These are phyloP conservation scores for Phytophthora foliorum DNA, from an alignment of 352 stramenopile genomes.

Conservation along the genomic window DNA sequence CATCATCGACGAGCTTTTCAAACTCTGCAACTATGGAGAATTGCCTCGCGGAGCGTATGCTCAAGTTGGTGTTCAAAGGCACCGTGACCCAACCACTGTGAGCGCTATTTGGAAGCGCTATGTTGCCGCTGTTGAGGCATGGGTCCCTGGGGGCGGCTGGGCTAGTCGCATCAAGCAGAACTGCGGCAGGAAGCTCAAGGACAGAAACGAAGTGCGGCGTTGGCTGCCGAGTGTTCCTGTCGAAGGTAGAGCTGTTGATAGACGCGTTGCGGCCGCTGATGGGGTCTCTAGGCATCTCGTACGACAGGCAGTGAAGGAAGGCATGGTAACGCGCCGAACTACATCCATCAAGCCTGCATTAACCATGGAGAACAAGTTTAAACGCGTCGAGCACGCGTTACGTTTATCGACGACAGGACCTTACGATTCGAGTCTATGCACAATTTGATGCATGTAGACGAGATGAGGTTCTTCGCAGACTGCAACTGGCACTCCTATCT, in stretches of 20 bases:
- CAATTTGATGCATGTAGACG: slow-evolving; percentile 14
- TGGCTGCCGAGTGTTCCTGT: not conserved
- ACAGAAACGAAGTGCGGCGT: not conserved
- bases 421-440: slow-evolving; percentile 1
- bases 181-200: not conserved
- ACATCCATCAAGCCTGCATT: not conserved
- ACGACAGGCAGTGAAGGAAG: not conserved
- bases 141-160: not conserved
- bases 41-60: not conserved
- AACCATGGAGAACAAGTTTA: not conserved
- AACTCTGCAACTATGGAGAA: not conserved
- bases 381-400: not conserved
- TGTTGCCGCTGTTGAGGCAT: not conserved
- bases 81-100: not conserved
- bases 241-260: slow-evolving; percentile 4
- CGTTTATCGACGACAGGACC: not conserved
- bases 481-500: slow-evolving; percentile 7
- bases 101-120: slow-evolving; percentile 1
- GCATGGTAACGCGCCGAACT: not conserved
- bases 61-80: not conserved
- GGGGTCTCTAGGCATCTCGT: not conserved
- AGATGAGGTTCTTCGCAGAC: slow-evolving; percentile 17
- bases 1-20: not conserved
- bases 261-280: not conserved
- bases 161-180: not conserved